Evolutionary conservation across 768 basidiomycete genomes (phyloP), one percentile per base, ranked within the genome.

Genomic region (Tulasnella sp.): DNA sequence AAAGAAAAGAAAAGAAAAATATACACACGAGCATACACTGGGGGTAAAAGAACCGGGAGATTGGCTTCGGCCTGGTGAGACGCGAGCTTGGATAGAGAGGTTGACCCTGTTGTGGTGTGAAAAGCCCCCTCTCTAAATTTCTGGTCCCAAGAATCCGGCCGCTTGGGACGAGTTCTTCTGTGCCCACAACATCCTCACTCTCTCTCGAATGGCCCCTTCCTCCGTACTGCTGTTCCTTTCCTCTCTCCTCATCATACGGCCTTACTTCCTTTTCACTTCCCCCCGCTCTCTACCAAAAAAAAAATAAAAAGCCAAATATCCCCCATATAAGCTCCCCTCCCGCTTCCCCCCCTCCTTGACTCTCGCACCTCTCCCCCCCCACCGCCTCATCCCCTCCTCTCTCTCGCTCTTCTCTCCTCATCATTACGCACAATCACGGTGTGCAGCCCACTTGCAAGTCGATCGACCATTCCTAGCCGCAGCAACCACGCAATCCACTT

Each of bases 271-370:
- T 51, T 73, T 73, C 39, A 39, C 46, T 35, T 35, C 73, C n/a
- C 44, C 18, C 73, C 73, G 4, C n/a, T 3, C 15, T 29, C 4
- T 1, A 11, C 15, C 44, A 2, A 44, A 44, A 29, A 32, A 20
- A 20, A 74, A 73, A 73, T 13, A 42, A 40, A 73, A 48, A 40
- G 39, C 73, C 32, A 44, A 40, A 74, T 74, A 44, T 48, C 75
- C 57, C 69, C 74, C 67, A 44, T 79, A 44, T 61, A 23, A 23
- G 35, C 32, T 32, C 69, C 46, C 74, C 73, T 48, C 61, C 39
- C 78, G 16, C 77, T 80, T 51, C 55, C 70, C 39, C 79, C 55
- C 73, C 42, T 78, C 61, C 51, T 67, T 35, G 26, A 26, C 61
- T 35, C 61, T 35, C 16, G 0, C 29, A 29, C 23, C 61, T 10